Conservation (phyloP, 2,329 filamentous ascomycete genomes). For the Fusarium hainanense region DNA sequence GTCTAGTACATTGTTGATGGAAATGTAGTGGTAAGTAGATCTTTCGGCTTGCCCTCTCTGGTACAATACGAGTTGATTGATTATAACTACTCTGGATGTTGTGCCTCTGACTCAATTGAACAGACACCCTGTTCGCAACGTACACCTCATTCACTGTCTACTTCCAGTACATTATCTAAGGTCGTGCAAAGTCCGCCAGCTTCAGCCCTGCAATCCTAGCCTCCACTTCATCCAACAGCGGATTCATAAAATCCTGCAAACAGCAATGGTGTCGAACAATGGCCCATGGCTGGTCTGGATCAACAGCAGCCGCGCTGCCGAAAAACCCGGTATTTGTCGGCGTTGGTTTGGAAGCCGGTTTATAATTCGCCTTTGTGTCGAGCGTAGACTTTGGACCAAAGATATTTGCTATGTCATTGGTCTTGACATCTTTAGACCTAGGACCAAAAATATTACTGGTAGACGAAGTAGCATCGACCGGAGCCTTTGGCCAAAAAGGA, state of each 20-base stretch:
- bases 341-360: background rate
- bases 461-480: too few relatives aligned
- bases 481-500: background rate
- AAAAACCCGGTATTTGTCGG: background rate
- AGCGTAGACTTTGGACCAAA: too few relatives aligned
- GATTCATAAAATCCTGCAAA: background rate
- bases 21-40: too few relatives aligned
- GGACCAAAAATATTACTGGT: too few relatives aligned
- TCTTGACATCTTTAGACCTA: too few relatives aligned
- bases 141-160: accelerated
- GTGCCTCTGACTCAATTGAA: accelerated
- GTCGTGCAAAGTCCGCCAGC: background rate
- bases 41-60: too few relatives aligned
- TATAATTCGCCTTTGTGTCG: background rate
- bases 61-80: too few relatives aligned
- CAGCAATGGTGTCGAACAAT: background rate
- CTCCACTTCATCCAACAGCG: background rate
- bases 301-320: accelerated
- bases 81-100: accelerated
- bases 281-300: background rate
- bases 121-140: accelerated
- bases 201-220: background rate
- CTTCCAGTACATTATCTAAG: background rate
- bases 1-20: too few relatives aligned
- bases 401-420: too few relatives aligned